Percentiles rank a stretch among this genome's conserved stretches.
phyloP scores from a whole-genome alignment of 2,329 filamentous ascomycete species.

The Phaeomoniella chlamydospora region DNA sequence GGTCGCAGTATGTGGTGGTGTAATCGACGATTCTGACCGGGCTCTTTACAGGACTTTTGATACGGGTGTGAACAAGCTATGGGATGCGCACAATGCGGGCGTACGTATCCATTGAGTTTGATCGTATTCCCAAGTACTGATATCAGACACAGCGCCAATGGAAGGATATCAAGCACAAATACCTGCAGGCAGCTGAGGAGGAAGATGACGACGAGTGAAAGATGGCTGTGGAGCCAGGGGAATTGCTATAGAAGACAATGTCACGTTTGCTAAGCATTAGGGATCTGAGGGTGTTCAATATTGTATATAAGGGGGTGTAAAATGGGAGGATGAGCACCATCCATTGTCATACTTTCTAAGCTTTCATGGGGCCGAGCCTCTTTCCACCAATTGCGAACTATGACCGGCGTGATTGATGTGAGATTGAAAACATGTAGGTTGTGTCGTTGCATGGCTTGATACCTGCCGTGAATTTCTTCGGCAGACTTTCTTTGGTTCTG shows the following conservation, averaged over 20 bases:
- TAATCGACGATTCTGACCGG: neutral
- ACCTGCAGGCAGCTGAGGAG: constrained; percentile 57
- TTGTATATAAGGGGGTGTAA: neutral
- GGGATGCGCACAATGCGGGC: constrained; percentile 82
- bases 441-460: too few species aligned
- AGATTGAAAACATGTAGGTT: too few species aligned
- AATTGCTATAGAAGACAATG: neutral
- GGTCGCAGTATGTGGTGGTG: too few species aligned
- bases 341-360: too few species aligned
- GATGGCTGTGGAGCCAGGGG: neutral
- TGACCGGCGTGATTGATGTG: too few species aligned
- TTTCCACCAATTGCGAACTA: too few species aligned
- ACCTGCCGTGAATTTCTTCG: too few species aligned
- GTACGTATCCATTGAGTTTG: constrained; percentile 43
- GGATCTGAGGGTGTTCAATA: neutral
- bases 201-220: constrained; percentile 34
- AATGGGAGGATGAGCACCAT: too few species aligned
- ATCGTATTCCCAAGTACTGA: constrained; percentile 3
- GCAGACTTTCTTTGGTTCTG: too few species aligned
- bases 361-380: too few species aligned
- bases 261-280: neutral
- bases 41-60: neutral
- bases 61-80: constrained; percentile 40
- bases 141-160: constrained; percentile 66
- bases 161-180: constrained; percentile 95